phyloP scores from a whole-genome alignment of 1,284 basidiomycete genomes.

The Ceratobasidium papillatum region DNA sequence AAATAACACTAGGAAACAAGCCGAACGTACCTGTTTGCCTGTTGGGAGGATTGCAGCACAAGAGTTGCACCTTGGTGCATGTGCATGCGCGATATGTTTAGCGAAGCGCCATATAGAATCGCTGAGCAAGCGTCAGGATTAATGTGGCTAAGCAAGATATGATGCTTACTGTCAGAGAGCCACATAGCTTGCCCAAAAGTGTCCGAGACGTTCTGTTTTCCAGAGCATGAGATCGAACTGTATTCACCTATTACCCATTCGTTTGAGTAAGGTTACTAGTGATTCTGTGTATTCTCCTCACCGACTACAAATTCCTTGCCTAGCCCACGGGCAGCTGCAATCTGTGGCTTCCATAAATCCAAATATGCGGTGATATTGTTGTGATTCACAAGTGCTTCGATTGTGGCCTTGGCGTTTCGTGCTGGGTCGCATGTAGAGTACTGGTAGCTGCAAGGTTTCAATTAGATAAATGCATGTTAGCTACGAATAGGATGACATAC shows the following conservation, averaged over 20 bases:
- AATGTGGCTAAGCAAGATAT: neutral
- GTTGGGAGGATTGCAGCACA: constrained; percentile 52
- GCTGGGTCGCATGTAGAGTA: constrained; percentile 55
- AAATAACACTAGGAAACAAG: constrained; percentile 19
- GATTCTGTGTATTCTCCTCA: neutral
- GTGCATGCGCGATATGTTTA: constrained; percentile 53
- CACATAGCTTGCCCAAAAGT: constrained; percentile 55
- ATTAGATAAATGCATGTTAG: neutral
- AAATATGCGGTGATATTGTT: constrained; percentile 53
- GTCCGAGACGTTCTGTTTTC: constrained; percentile 54
- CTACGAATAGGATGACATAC: constrained; percentile 43
- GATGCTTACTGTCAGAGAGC: constrained; percentile 51
- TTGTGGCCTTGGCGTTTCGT: constrained; percentile 52
- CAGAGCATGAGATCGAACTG: constrained; percentile 54
- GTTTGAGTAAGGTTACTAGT: neutral
- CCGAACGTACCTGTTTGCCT: constrained; percentile 50
- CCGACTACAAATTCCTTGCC: constrained; percentile 54
- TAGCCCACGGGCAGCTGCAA: constrained; percentile 50
- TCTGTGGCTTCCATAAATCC: constrained; percentile 54
- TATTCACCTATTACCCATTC: constrained; percentile 47
- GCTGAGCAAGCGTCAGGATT: constrained; percentile 45
- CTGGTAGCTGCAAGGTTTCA: constrained; percentile 50
- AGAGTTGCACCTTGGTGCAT: constrained; percentile 54
- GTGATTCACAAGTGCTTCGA: constrained; percentile 53
- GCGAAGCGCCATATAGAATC: constrained; percentile 51